These are phyloP conservation scores for Strigomonas galati DNA, from an alignment of 208 protist genomes.

Conservation along the genomic window DNA sequence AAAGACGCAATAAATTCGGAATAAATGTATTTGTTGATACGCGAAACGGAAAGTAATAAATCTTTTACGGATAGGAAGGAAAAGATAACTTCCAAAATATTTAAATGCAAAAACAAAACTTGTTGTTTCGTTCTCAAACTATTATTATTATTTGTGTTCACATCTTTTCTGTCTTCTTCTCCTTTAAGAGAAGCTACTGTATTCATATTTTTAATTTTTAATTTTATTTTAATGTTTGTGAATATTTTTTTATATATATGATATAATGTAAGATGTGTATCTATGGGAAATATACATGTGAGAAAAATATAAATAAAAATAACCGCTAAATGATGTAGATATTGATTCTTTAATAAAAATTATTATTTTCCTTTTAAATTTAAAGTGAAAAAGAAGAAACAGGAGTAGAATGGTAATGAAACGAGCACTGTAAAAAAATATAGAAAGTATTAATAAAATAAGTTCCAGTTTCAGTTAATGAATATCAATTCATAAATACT, in stretches of 20 bases:
- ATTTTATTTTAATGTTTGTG: slow-evolving; percentile 1
- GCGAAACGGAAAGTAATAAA: background rate
- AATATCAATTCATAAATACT: no score
- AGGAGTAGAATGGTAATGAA: no score
- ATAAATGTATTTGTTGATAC: background rate
- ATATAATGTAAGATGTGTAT: background rate
- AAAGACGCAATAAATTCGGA: no score
- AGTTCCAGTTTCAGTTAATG: no score
- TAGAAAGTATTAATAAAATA: no score
- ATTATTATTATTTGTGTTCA: background rate
- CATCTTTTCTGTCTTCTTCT: background rate
- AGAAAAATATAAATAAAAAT: slow-evolving; percentile 6
- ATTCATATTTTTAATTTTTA: slow-evolving; percentile 6
- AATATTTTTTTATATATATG: slow-evolving; percentile 2
- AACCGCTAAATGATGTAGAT: background rate
- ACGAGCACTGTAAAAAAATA: no score
- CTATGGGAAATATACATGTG: background rate
- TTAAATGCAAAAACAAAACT: background rate
- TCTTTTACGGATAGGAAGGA: slow-evolving; percentile 5
- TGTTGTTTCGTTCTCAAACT: background rate
- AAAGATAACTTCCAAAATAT: background rate
- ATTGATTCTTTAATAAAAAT: slow-evolving; percentile 4
- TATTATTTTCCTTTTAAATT: slow-evolving; percentile 4
- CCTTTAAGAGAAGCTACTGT: background rate
- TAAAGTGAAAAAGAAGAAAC: no score